These are phyloP conservation scores for Fusarium sp. DNA, from an alignment of 2,329 filamentous ascomycete genomes.

Conservation along the genomic window DNA sequence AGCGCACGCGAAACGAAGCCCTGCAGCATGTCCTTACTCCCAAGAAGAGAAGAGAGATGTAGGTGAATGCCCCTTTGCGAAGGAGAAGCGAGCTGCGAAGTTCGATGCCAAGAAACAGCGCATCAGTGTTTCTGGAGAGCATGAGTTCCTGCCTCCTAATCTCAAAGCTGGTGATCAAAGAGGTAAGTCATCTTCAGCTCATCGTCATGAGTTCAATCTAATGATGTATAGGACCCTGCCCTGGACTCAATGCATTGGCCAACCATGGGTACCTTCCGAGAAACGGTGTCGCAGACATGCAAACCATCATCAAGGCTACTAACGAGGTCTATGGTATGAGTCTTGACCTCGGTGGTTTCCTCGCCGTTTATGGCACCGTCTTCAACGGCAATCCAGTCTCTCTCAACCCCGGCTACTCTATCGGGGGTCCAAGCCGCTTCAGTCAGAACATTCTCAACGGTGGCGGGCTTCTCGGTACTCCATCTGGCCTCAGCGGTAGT, in stretches of 20 bases:
- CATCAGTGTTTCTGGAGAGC: neutral
- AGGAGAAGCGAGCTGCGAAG: neutral
- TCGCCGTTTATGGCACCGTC: slow-evolving; percentile 59
- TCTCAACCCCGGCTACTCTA: slow-evolving; percentile 61
- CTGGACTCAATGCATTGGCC: slow-evolving; percentile 5
- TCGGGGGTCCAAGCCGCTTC: slow-evolving; percentile 55
- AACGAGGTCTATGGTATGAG: slow-evolving; percentile 58
- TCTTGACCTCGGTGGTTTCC: slow-evolving; percentile 53
- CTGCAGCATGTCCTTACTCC: neutral
- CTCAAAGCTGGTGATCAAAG: slow-evolving; percentile 4
- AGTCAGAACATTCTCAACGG: slow-evolving; percentile 57
- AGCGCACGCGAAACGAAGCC: neutral
- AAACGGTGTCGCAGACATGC: slow-evolving; percentile 1
- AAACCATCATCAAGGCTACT: slow-evolving; percentile 3
- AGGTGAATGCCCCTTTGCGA: neutral
- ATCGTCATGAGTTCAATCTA: rapidly evolving
- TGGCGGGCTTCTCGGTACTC: slow-evolving; percentile 8
- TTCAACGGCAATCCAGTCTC: slow-evolving; percentile 62
- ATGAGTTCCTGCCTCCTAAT: neutral
- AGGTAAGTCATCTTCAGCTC: neutral
- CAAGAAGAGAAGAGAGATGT: neutral
- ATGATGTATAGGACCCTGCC: neutral
- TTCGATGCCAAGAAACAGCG: slow-evolving; percentile 9
- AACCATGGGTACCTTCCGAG: slow-evolving; percentile 7
- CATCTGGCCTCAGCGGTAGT: slow-evolving; percentile 53